phyloP scores from a whole-genome alignment of 306 rosid species.

The Dryas octopetala region DNA sequence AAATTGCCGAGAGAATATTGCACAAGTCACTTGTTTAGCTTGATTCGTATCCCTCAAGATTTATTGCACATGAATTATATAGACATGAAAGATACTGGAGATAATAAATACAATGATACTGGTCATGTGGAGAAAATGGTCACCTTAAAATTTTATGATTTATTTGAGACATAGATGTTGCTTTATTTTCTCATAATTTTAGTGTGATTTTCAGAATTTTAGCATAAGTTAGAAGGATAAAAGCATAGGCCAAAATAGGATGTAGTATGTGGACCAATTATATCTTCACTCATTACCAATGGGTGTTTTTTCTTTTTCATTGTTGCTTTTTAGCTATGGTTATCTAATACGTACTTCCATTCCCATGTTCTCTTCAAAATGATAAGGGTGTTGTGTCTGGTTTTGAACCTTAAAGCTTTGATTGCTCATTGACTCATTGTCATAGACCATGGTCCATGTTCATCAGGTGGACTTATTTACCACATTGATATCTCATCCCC shows the following conservation, averaged over 20 bases:
- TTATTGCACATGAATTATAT: too few species aligned
- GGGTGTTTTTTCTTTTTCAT: too few species aligned
- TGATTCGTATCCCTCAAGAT: too few species aligned
- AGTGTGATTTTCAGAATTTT: not conserved
- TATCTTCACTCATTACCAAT: too few species aligned
- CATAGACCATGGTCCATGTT: not conserved
- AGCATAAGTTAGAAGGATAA: conserved; percentile 1
- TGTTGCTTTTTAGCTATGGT: not conserved
- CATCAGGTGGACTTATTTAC: not conserved
- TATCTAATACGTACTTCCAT: not conserved
- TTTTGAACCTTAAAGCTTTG: not conserved
- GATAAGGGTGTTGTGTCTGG: not conserved
- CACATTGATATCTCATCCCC: not conserved
- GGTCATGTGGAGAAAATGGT: too few species aligned
- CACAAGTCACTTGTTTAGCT: too few species aligned
- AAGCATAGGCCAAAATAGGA: not conserved
- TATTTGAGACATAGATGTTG: not conserved
- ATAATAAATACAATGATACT: too few species aligned
- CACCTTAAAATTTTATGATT: too few species aligned
- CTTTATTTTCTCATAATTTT: not conserved
- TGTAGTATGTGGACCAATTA: not conserved
- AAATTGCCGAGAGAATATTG: too few species aligned
- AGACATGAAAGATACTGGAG: too few species aligned
- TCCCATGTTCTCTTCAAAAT: not conserved
- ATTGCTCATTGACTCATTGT: not conserved